A percentile compares a stretch with the other conserved stretches of the same genome.
Evolutionary conservation across 768 basidiomycete genomes (phyloP).

Genomic region (Serendipita sp.): DNA sequence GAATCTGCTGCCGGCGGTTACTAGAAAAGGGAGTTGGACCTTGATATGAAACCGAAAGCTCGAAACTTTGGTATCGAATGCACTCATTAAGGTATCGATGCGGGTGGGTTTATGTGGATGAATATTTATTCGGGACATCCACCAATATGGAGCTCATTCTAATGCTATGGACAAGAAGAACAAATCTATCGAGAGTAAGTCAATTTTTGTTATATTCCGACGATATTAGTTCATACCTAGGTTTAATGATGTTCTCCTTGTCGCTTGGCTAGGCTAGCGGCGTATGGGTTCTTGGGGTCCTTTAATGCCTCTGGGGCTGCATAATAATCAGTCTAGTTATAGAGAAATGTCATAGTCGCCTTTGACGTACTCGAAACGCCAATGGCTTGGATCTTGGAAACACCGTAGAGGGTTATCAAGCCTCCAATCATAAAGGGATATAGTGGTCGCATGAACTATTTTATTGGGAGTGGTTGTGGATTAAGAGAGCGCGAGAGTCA

Average conservation of each 20-base stretch:
- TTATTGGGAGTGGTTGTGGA: constrained; percentile 7
- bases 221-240: neutral
- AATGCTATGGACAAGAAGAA: too few species aligned
- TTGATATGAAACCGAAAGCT: too few species aligned
- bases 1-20: too few species aligned
- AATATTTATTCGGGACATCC: too few species aligned
- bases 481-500: constrained; percentile 5
- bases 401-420: constrained; percentile 45
- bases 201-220: too few species aligned
- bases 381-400: constrained; percentile 48
- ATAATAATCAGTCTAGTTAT: constrained; percentile 9
- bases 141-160: too few species aligned
- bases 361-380: constrained; percentile 50
- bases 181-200: neutral
- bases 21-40: too few species aligned
- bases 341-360: constrained; percentile 8
- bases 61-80: too few species aligned
- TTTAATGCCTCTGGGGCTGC: constrained; percentile 51
- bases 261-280: constrained; percentile 48
- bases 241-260: constrained; percentile 25
- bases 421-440: constrained; percentile 68
- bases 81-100: too few species aligned
- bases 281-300: constrained; percentile 72
- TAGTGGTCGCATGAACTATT: constrained; percentile 51
- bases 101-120: too few species aligned